A percentile compares a stretch with the other conserved stretches of the same genome.
Evolutionary conservation across 1,139 yeast species (phyloP).

Genomic region (Kodamaea derodonti): DNA sequence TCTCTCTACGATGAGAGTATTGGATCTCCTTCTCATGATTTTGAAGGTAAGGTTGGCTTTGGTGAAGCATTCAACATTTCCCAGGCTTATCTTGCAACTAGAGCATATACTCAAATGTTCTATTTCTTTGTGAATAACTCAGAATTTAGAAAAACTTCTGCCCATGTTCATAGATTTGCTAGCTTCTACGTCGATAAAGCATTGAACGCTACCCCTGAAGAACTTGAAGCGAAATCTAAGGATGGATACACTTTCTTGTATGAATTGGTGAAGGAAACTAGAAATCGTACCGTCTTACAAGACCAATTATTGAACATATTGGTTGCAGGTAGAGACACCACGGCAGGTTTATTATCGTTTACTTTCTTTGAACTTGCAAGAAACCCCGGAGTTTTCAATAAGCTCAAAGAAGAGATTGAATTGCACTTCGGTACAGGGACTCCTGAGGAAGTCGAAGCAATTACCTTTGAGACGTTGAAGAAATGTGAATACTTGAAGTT

Average conservation of each 20-base stretch:
- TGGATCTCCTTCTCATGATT: constrained; percentile 7
- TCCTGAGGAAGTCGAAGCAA: constrained; percentile 22
- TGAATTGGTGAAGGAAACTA: constrained; percentile 41
- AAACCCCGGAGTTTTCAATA: constrained; percentile 32
- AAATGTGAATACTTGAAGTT: constrained; percentile 44
- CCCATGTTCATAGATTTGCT: constrained; percentile 23
- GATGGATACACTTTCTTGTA: constrained; percentile 40
- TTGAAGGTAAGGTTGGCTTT: constrained; percentile 25
- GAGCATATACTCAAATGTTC: constrained; percentile 26
- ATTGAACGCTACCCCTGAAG: constrained; percentile 25
- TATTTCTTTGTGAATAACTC: constrained; percentile 24
- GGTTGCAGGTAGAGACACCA: constrained; percentile 46
- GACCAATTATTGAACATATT: constrained; percentile 44
- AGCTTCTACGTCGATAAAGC: constrained; percentile 25
- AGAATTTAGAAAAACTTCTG: constrained; percentile 24
- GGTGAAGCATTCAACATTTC: constrained; percentile 29
- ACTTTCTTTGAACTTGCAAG: constrained; percentile 38
- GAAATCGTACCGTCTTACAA: constrained; percentile 37
- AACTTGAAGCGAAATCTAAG: constrained; percentile 32
- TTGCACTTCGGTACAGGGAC: constrained; percentile 36
- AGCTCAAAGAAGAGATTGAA: constrained; percentile 30
- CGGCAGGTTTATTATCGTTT: constrained; percentile 43
- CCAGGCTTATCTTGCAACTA: constrained; percentile 25
- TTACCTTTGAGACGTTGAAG: constrained; percentile 49
- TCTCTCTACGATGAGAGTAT: constrained; percentile 25